phyloP scores from a whole-genome alignment of 495 filamentous ascomycete species.

The Penicillium riverlandense region DNA sequence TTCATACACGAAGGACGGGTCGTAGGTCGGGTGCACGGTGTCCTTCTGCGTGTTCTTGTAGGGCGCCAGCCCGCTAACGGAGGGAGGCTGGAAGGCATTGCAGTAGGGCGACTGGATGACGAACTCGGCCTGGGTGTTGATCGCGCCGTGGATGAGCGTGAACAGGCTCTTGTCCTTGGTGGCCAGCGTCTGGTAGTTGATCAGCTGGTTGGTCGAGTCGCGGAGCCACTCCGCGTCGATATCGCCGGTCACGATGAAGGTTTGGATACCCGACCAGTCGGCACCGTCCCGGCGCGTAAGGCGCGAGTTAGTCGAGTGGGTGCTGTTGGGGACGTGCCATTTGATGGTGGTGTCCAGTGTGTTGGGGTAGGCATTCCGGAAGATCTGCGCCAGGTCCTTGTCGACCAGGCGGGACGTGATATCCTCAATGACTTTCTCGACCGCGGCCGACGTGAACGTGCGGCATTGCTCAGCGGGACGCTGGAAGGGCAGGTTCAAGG shows the following conservation, averaged over 20 bases:
- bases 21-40: conserved; percentile 76
- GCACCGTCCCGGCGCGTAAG: conserved; percentile 32
- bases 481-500: conserved; percentile 80
- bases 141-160: conserved; percentile 82
- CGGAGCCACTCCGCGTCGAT: conserved; percentile 98
- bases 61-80: conserved; percentile 63
- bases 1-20: conserved; percentile 81
- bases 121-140: conserved; percentile 93
- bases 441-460: conserved; percentile 76
- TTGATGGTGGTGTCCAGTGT: conserved; percentile 88
- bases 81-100: conserved; percentile 95
- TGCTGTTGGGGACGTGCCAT: conserved; percentile 46
- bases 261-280: conserved; percentile 77
- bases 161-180: conserved; percentile 68
- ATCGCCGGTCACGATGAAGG: conserved; percentile 97
- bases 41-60: conserved; percentile 74
- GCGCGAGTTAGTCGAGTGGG: conserved; percentile 22
- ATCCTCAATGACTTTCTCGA: conserved; percentile 82
- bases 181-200: conserved; percentile 80
- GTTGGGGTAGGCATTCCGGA: conserved; percentile 96
- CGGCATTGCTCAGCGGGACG: conserved; percentile 73
- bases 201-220: conserved; percentile 93
- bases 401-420: conserved; percentile 73
- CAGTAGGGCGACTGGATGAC: conserved; percentile 95
- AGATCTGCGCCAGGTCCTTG: conserved; percentile 83